Conservation (phyloP, 306 rosid species). For the Fragaria nilgerrensis region DNA sequence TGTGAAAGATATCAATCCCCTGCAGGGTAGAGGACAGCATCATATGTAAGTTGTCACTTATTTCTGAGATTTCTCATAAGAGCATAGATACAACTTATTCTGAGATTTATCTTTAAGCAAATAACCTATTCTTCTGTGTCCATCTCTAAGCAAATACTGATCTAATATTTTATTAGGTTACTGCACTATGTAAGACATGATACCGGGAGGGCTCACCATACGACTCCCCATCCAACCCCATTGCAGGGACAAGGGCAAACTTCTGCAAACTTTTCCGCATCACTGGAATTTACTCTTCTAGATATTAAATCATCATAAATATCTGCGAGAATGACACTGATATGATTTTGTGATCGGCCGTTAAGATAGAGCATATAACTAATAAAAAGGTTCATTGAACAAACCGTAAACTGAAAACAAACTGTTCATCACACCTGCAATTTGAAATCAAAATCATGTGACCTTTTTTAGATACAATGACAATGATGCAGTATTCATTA, state of each 20-base stretch:
- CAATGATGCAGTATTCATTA: slow-evolving; percentile 4
- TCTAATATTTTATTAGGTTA: background rate
- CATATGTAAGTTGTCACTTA: background rate
- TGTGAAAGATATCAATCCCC: slow-evolving; percentile 52
- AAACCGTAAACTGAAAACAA: slow-evolving; percentile 94
- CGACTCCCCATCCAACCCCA: slow-evolving; percentile 93
- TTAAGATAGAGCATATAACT: slow-evolving; percentile 2
- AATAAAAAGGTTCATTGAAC: slow-evolving; percentile 16
- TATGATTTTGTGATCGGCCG: slow-evolving; percentile 9
- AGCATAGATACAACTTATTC: background rate
- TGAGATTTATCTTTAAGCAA: background rate
- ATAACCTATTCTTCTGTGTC: background rate
- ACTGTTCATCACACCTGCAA: slow-evolving; percentile 98
- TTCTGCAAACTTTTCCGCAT: slow-evolving; percentile 97
- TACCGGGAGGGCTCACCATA: slow-evolving; percentile 58
- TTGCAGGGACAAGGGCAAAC: slow-evolving; percentile 92
- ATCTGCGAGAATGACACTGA: slow-evolving; percentile 39
- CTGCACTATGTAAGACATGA: background rate
- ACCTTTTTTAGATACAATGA: background rate
- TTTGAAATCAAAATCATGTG: slow-evolving; percentile 25
- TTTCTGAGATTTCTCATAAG: background rate
- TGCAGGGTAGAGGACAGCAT: slow-evolving; percentile 23
- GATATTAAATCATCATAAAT: slow-evolving; percentile 93
- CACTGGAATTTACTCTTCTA: slow-evolving; percentile 88
- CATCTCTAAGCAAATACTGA: background rate